Percentiles rank a stretch among this genome's conserved stretches.
Conservation (phyloP, 2,329 filamentous ascomycete genomes). For the Botrytis cinerea region DNA sequence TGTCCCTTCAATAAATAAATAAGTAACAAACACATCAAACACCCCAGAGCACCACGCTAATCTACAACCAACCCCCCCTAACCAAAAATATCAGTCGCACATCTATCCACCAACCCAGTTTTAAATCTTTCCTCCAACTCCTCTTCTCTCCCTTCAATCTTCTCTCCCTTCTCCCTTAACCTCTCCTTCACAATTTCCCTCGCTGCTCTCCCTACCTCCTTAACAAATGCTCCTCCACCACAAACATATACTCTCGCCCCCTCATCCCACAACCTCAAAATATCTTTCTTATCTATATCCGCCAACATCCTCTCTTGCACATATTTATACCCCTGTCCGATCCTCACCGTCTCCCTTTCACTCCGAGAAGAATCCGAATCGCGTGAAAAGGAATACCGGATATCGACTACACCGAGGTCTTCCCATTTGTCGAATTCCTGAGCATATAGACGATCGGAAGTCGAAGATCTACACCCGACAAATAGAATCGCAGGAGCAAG, state of each 20-base stretch:
- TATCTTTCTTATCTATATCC: background rate
- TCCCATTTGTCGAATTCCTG: background rate
- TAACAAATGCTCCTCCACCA: background rate
- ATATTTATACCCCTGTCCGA: background rate
- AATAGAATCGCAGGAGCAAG: background rate
- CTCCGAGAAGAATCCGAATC: background rate
- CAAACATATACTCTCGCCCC: background rate
- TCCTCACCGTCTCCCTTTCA: background rate
- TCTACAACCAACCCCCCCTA: background rate
- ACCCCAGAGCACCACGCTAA: background rate
- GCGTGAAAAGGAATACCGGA: background rate
- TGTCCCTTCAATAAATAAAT: no score
- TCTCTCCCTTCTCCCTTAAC: background rate
- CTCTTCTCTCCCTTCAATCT: background rate
- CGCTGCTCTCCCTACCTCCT: background rate
- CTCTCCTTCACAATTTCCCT: background rate
- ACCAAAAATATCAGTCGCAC: background rate
- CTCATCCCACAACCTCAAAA: background rate
- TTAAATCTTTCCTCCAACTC: background rate
- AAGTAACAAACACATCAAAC: no score
- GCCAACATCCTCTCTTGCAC: slow-evolving; percentile 4
- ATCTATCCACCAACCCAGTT: background rate
- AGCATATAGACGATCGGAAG: background rate
- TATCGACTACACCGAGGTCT: background rate
- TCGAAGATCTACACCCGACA: background rate